Base-by-base conservation (phyloP, 1,284 basidiomycete genomes). In the Porogramme epimiltina region DNA sequence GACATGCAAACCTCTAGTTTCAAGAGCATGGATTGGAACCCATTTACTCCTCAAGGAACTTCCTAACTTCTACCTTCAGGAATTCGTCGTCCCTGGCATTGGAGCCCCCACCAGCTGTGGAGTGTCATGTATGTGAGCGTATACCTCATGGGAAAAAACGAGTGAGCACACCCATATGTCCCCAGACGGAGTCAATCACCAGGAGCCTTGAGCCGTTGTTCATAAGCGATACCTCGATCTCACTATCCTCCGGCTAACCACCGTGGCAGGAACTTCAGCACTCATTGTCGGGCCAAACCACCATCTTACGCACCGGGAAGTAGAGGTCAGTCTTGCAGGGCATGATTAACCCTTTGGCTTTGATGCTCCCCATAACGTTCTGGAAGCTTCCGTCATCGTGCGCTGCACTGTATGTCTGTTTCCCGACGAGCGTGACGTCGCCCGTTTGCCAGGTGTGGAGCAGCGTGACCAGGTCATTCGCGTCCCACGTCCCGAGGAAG, bases 321-420 rank as follows among this genome's bases (percentile, higher is more conserved):
- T 84, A 84, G 34, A 84, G 63, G 57, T 85, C 82, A 1, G 79
- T 81, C 63, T 76, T 81, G 59, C 74, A 76, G 3, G 81, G 80
- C 76, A 84, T 80, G 40, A 62, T 49, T 23, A 62, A n/a, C 2
- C 58, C 62, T 43, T 59, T 56, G 4, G 62, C 62, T 31, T 75
- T 74, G 57, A 82, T 80, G 24, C 62, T 66, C 2, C 59, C 64
- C 42, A 82, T 59, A 40, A 73, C 72, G 25, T 65, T 70, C 40
- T 66, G 68, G 25, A 75, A 70, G 58, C 78, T 66, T 4, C 76
- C 77, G 11, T 68, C 68, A 42, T 81, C 71, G 34, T 49, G 45
- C 4, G 37, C 45, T 23, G 48, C 24, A 5, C 25, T 44, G 33
- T 28, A 42, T 19, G 40, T 34, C 8, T 46, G 10, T 39, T 42